These are phyloP conservation scores for Phaeosphaeriaceae sp. DNA, from an alignment of 2,329 filamentous ascomycete species.

Conservation along the genomic window DNA sequence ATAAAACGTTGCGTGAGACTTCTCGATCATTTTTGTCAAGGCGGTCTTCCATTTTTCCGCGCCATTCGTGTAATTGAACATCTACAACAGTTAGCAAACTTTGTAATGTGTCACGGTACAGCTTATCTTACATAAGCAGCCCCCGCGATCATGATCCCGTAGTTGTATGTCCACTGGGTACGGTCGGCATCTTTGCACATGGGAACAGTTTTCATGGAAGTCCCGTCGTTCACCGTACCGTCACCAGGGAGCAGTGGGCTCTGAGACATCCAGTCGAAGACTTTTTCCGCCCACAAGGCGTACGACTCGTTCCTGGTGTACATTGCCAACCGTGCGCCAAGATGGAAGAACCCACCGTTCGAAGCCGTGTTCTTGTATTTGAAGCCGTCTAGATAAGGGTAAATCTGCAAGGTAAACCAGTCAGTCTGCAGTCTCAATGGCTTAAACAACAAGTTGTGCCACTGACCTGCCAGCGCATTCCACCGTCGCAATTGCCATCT, in stretches of 20 bases:
- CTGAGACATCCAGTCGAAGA: slow-evolving; percentile 44
- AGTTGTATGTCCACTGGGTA: slow-evolving; percentile 48
- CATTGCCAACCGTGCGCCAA: slow-evolving; percentile 46
- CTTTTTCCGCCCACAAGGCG: slow-evolving; percentile 43
- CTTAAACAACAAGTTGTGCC: not conserved
- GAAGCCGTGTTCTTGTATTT: slow-evolving; percentile 50
- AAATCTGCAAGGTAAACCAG: slow-evolving; percentile 30
- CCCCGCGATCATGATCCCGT: slow-evolving; percentile 45
- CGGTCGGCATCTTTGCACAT: slow-evolving; percentile 38
- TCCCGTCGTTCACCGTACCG: slow-evolving; percentile 40
- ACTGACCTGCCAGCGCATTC: slow-evolving; percentile 40
- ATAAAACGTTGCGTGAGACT: slow-evolving; percentile 48
- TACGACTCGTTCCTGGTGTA: slow-evolving; percentile 49
- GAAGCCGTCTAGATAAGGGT: slow-evolving; percentile 43
- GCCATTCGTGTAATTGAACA: slow-evolving; percentile 51
- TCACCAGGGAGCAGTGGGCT: slow-evolving; percentile 34
- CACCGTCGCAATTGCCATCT: slow-evolving; percentile 39
- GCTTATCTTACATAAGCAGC: slow-evolving; percentile 36
- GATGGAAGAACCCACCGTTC: slow-evolving; percentile 49
- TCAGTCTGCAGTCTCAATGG: not conserved
- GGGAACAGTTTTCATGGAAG: slow-evolving; percentile 21
- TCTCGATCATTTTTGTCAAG: slow-evolving; percentile 40
- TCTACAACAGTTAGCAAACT: slow-evolving; percentile 28
- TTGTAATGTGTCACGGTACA: not conserved
- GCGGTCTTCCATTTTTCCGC: slow-evolving; percentile 38